Conservation (phyloP, 2,329 filamentous ascomycete genomes). For the Tolypocladium pustulatum region DNA sequence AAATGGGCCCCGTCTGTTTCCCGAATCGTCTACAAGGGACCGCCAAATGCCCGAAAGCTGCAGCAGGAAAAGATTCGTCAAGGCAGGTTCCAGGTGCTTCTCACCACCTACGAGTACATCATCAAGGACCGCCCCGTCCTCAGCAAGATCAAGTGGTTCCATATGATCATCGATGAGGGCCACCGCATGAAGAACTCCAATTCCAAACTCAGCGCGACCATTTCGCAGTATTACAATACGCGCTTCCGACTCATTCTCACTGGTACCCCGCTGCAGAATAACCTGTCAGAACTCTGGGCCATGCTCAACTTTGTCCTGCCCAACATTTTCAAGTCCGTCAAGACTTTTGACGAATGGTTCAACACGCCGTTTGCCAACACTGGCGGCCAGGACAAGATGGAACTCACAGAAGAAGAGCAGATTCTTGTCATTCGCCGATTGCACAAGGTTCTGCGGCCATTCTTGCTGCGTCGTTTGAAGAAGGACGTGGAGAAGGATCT, state of each 20-base stretch:
- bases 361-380: slow-evolving; percentile 99
- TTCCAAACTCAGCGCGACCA: slow-evolving; percentile 90
- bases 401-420: slow-evolving; percentile 98
- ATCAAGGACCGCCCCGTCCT: slow-evolving; percentile 95
- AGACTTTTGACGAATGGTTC: slow-evolving; percentile 99
- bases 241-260: slow-evolving; percentile 95
- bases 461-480: slow-evolving; percentile 96
- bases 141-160: slow-evolving; percentile 98
- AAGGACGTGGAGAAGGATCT: slow-evolving; percentile 99
- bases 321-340: slow-evolving; percentile 98
- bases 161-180: slow-evolving; percentile 99
- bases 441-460: slow-evolving; percentile 93
- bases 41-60: slow-evolving; percentile 75
- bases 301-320: slow-evolving; percentile 97
- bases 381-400: slow-evolving; percentile 96
- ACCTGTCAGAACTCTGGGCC: slow-evolving; percentile 90
- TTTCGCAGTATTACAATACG: slow-evolving; percentile 90
- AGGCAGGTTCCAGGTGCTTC: slow-evolving; percentile 87
- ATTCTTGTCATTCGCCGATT: slow-evolving; percentile 95
- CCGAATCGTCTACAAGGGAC: slow-evolving; percentile 94
- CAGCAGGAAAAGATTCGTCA: slow-evolving; percentile 92
- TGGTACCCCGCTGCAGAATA: slow-evolving; percentile 95
- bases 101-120: slow-evolving; percentile 98
- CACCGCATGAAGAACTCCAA: slow-evolving; percentile 99
- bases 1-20: slow-evolving; percentile 89